phyloP scores from a whole-genome alignment of 208 protist genomes.

The Acanthamoeba quina region DNA sequence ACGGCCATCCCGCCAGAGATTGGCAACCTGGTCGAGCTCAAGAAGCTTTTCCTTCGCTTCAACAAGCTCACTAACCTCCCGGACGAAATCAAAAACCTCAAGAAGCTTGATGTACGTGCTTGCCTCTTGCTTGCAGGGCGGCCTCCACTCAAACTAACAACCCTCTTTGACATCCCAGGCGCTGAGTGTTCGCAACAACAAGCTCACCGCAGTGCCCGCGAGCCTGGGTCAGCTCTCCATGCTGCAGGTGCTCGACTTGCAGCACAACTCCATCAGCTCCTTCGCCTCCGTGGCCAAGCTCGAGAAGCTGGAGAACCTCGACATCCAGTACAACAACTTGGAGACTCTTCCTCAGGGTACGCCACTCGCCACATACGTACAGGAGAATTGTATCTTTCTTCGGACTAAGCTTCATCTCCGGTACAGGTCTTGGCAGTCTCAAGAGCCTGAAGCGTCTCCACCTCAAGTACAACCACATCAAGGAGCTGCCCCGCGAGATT shows the following conservation, averaged over 20 bases:
- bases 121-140: not conserved
- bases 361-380: not conserved
- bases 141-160: not conserved
- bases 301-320: slow-evolving; percentile 55
- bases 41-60: slow-evolving; percentile 78
- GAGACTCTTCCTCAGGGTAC: slow-evolving; percentile 63
- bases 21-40: slow-evolving; percentile 56
- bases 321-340: slow-evolving; percentile 79
- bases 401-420: not conserved
- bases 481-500: slow-evolving; percentile 71
- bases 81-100: slow-evolving; percentile 71
- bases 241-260: slow-evolving; percentile 67
- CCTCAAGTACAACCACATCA: slow-evolving; percentile 79
- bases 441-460: slow-evolving; percentile 76
- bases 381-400: no score
- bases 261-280: slow-evolving; percentile 67
- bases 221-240: slow-evolving; percentile 12
- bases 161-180: not conserved
- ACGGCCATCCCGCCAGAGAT: slow-evolving; percentile 62
- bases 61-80: slow-evolving; percentile 77
- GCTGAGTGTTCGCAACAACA: slow-evolving; percentile 69
- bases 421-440: slow-evolving; percentile 54
- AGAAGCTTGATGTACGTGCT: slow-evolving; percentile 54
- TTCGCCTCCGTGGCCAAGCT: slow-evolving; percentile 73
- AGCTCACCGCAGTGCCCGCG: not conserved